Base-by-base conservation (phyloP, 164 flowering plant genomes). In the Cinnamomum chago region DNA sequence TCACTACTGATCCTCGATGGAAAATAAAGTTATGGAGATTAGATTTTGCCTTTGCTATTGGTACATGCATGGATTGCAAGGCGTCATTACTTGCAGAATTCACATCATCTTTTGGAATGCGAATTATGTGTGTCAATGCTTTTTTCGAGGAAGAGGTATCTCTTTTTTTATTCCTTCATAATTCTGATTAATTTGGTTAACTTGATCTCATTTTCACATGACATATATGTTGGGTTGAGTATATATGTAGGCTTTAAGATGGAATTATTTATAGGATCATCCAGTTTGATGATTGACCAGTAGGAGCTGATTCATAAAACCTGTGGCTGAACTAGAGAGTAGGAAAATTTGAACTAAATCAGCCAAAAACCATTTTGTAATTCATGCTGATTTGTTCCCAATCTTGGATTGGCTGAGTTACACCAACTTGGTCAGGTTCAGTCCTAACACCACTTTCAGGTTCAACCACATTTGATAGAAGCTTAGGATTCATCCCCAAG, bases 1-100 rank as follows among this genome's bases (percentile, higher is more conserved):
- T 94, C 78, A 90, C 95, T 62, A 87, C 91, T 81, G 90, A 91
- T 85, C 99, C 98, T 33, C 84, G 87, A 80, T 98, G 99, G 70
- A 74, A 60, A 23, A 76, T 94, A 84, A 96, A 92, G 83, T 73
- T 94, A 9, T 96, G 99, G 99, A 87, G 80, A 81, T 67, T 91
- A 84, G 76, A 78, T 77, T 68, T 68, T 33, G 33, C 87, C 66
- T 70, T 4, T 74, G 76, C 78, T 74, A 60, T 72, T 3, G 22
- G 72, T 70, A 77, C 71, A 40, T 55, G 30, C 3, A 73, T 24
- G 58, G 79, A 77, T 79, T 17, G 3, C 58, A 64, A 79, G 75
- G 85, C 78, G 51, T 79, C 81, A 67, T 83, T 91, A 28, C 50
- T 90, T 71, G 93, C 94, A 50, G 88, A 86, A 73, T 94, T 88